Conservation (phyloP, 306 rosid species). For the Dryas alaskensis region DNA sequence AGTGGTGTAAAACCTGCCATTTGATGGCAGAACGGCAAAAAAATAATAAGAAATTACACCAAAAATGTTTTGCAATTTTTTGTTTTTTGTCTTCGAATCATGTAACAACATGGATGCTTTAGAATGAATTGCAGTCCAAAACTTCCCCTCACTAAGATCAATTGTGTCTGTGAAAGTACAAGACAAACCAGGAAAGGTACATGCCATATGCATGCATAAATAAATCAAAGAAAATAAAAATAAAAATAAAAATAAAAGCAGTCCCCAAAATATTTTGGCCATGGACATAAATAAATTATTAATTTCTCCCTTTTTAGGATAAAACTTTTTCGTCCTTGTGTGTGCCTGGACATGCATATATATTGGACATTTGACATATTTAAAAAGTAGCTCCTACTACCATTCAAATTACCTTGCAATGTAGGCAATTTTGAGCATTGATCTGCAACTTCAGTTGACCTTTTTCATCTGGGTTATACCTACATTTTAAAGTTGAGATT, state of each 20-base stretch:
- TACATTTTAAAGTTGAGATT: conserved; percentile 29
- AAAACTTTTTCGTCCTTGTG: not conserved
- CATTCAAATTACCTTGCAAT: conserved; percentile 74
- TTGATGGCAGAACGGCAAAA: not conserved
- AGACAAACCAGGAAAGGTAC: not conserved
- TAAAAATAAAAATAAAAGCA: not conserved
- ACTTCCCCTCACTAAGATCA: not conserved
- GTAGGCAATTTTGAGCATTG: conserved; percentile 92
- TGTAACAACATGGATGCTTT: not conserved
- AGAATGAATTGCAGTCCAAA: not conserved
- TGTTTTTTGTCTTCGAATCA: not conserved
- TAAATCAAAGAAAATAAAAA: not conserved
- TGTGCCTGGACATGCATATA: not conserved
- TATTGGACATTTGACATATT: not conserved
- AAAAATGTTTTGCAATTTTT: not conserved
- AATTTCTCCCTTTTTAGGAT: not conserved
- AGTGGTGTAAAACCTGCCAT: not conserved
- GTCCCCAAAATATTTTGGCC: not conserved
- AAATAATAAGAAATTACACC: not conserved
- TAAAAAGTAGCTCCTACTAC: not conserved
- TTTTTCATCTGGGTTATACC: conserved; percentile 64
- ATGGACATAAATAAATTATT: not conserved
- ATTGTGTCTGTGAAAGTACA: not conserved
- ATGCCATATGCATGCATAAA: not conserved
- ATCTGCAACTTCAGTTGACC: conserved; percentile 70